These are phyloP conservation scores for Leucaena leucocephala DNA, from an alignment of 306 rosid species.

Conservation along the genomic window DNA sequence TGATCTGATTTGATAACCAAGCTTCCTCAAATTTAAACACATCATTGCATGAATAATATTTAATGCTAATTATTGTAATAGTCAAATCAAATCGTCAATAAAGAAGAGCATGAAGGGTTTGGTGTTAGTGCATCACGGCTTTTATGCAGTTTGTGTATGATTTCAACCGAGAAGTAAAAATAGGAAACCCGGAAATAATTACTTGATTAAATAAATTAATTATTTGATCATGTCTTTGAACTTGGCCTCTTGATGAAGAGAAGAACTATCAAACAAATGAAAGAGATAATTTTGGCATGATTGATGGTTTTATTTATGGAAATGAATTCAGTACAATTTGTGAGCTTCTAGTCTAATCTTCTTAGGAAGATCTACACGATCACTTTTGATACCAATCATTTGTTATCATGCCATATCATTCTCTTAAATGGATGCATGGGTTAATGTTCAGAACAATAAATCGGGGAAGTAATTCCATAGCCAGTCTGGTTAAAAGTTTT, in stretches of 20 bases:
- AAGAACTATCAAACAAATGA: neutral
- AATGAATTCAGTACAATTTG: neutral
- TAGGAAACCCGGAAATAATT: conserved; percentile 22
- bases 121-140: conserved; percentile 42
- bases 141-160: conserved; percentile 42
- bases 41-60: conserved; percentile 8
- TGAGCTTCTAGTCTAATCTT: neutral
- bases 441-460: too few relatives aligned
- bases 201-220: neutral
- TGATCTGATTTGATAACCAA: conserved; percentile 22
- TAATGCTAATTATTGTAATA: conserved; percentile 12
- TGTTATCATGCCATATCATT: too few relatives aligned
- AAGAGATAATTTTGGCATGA: neutral
- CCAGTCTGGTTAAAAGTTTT: too few relatives aligned
- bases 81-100: conserved; percentile 39
- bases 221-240: neutral
- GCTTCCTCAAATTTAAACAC: conserved; percentile 16
- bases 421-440: too few relatives aligned
- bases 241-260: neutral
- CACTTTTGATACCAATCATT: too few relatives aligned
- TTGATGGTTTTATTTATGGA: neutral
- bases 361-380: too few relatives aligned
- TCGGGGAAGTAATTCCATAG: too few relatives aligned
- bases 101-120: neutral
- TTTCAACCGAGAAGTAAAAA: conserved; percentile 30